phyloP scores from a whole-genome alignment of 2,329 filamentous ascomycete species.

The Xylariomycetidae sp. region DNA sequence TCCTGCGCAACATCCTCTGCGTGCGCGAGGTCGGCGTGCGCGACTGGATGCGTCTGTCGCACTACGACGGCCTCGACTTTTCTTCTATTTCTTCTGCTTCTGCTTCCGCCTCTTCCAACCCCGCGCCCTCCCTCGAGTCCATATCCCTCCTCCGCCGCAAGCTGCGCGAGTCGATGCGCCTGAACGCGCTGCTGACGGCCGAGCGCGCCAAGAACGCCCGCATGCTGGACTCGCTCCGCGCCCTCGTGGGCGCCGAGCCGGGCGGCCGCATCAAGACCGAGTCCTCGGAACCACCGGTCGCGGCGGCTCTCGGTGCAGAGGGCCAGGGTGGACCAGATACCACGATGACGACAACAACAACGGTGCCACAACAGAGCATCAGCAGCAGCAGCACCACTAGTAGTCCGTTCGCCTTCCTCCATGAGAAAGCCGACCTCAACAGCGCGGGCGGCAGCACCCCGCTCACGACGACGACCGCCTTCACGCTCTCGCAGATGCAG shows the following conservation, averaged over 20 bases:
- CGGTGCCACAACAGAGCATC: neutral
- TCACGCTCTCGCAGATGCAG: constrained; percentile 79
- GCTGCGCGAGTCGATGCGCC: constrained; percentile 50
- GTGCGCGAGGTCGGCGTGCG: constrained; percentile 61
- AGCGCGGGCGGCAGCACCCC: constrained; percentile 50
- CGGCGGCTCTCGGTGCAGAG: constrained; percentile 1
- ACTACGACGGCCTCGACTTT: constrained; percentile 71
- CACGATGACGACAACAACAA: constrained; percentile 5
- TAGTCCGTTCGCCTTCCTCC: constrained; percentile 52
- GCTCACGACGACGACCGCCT: constrained; percentile 67
- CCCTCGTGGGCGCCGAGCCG: constrained; percentile 18
- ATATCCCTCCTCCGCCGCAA: constrained; percentile 69
- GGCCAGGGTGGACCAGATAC: neutral
- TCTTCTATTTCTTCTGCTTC: constrained; percentile 4
- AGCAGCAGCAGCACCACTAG: constrained; percentile 4
- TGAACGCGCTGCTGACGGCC: constrained; percentile 55
- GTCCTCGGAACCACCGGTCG: constrained; percentile 10
- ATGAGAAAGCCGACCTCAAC: constrained; percentile 45
- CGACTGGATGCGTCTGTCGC: constrained; percentile 74
- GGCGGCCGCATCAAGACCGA: constrained; percentile 21
- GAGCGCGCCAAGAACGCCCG: constrained; percentile 41
- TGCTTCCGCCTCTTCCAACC: neutral
- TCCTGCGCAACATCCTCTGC: constrained; percentile 77
- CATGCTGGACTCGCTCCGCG: constrained; percentile 27
- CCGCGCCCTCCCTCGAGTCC: constrained; percentile 56